Evolutionary conservation across 371 early-diverging fungal species (phyloP), one percentile per base, ranked within the genome.

Genomic region (Circinella umbellata): DNA sequence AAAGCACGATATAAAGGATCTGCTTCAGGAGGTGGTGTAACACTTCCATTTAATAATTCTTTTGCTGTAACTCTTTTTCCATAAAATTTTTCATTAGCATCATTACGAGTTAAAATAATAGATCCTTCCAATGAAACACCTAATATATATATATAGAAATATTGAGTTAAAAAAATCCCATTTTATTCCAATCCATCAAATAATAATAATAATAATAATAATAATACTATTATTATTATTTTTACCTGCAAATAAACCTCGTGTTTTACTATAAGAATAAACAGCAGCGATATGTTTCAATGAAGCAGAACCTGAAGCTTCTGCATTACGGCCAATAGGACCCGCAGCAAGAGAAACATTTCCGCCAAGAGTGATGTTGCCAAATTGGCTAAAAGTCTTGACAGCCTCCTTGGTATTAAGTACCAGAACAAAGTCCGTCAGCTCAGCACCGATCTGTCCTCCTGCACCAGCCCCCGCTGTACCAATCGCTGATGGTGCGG

Each of bases 111-210:
- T 13, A 96, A 63, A 69, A 98, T 91, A 18, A 94, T 93, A 0
- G 96, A 91, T 15, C 98, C 97, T 76, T 98, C 98, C 18, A 97
- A 80, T 20, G 96, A 96, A 3, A 98, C 89, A 18, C 97, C 68
- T 68, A 15, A 65, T 54, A 37, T n/a, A 47, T 9, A 11, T 47
- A 15, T 11, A 47, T 47, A 47, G 1, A 35, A 0, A 36, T 35
- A 15, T 10, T 27, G n/a, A 27, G n/a, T 47, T 42, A 27, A 18
- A 27, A 34, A 47, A 4, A 13, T 9, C 3, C 3, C 38, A 38
- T 27, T 27, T 27, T 27, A 27, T 1, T 27, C 27, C 27, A 27
- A 27, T 27, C 27, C 27, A 27, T 27, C 27, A 27, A 2, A 27
- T 27, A 27, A 27, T 27, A 27, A 1, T 27, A 27, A 0, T 27